phyloP scores from a whole-genome alignment of 1,284 basidiomycete species.

The Inonotus obliquus region DNA sequence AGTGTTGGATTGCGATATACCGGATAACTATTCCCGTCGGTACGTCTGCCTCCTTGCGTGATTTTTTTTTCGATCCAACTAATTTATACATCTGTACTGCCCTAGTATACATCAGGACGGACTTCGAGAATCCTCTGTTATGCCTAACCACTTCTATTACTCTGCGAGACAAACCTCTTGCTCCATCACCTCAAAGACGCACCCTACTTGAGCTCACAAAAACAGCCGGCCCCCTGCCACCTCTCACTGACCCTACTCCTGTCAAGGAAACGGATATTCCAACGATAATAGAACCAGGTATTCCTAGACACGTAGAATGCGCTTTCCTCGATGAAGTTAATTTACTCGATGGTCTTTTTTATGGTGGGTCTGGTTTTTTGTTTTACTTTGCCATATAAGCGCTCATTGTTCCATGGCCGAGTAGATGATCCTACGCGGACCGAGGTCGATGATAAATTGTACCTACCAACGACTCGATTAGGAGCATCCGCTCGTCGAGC shows the following conservation, averaged over 20 bases:
- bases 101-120: slow-evolving; percentile 69
- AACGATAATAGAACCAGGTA: background rate
- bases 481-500: slow-evolving; percentile 56
- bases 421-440: slow-evolving; percentile 30
- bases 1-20: slow-evolving; percentile 74
- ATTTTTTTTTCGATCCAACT: background rate
- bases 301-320: background rate
- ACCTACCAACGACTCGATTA: slow-evolving; percentile 61
- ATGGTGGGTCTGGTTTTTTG: slow-evolving; percentile 34
- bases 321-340: slow-evolving; percentile 69
- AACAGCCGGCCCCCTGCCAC: slow-evolving; percentile 31
- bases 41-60: slow-evolving; percentile 35
- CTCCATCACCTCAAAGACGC: slow-evolving; percentile 46
- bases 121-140: slow-evolving; percentile 66
- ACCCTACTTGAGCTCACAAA: slow-evolving; percentile 44
- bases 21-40: slow-evolving; percentile 69
- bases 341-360: slow-evolving; percentile 60
- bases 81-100: slow-evolving; percentile 4
- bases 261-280: background rate
- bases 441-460: slow-evolving; percentile 32
- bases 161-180: slow-evolving; percentile 64
- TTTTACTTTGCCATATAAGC: background rate
- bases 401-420: background rate
- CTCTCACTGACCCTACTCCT: slow-evolving; percentile 16
- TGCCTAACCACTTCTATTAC: slow-evolving; percentile 80